Conservation (phyloP, 176 grass and related monocot species). For the Eleusine coracana region DNA sequence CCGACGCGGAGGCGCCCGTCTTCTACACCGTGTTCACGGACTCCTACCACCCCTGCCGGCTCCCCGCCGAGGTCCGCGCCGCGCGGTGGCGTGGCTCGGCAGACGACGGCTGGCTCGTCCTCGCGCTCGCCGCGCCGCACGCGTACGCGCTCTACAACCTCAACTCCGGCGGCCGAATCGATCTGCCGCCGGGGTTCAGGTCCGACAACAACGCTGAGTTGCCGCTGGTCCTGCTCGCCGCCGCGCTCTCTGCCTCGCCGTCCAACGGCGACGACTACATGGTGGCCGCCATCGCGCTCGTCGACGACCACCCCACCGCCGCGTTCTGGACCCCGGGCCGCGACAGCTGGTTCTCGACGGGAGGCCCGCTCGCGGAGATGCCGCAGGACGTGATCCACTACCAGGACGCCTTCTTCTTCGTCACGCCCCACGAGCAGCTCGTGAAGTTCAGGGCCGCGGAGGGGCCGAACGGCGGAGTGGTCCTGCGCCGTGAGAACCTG, state of each 20-base stretch:
- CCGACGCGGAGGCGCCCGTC: slow-evolving; percentile 30
- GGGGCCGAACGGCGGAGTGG: neutral
- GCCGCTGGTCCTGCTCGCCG: slow-evolving; percentile 27
- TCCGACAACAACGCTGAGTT: neutral
- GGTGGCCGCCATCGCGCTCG: slow-evolving; percentile 42
- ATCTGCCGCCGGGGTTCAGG: neutral
- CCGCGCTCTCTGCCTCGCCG: slow-evolving; percentile 34
- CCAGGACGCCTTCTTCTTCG: slow-evolving; percentile 21
- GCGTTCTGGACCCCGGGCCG: slow-evolving; percentile 35
- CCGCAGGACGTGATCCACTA: slow-evolving; percentile 38
- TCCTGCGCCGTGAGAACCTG: neutral
- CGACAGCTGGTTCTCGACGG: slow-evolving; percentile 11
- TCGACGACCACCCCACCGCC: neutral
- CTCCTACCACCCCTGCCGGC: neutral
- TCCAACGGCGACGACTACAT: neutral
- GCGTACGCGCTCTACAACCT: slow-evolving; percentile 46
- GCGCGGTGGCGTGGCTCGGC: slow-evolving; percentile 36
- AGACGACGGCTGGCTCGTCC: slow-evolving; percentile 42
- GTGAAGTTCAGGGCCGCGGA: neutral
- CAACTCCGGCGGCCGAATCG: slow-evolving; percentile 3
- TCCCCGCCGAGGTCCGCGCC: slow-evolving; percentile 37
- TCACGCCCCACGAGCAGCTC: slow-evolving; percentile 21
- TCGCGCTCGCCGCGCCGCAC: slow-evolving; percentile 10
- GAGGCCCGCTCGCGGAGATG: neutral
- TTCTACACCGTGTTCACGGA: slow-evolving; percentile 37